Conservation (phyloP, 768 basidiomycete genomes). For the Pholiota conissans region DNA sequence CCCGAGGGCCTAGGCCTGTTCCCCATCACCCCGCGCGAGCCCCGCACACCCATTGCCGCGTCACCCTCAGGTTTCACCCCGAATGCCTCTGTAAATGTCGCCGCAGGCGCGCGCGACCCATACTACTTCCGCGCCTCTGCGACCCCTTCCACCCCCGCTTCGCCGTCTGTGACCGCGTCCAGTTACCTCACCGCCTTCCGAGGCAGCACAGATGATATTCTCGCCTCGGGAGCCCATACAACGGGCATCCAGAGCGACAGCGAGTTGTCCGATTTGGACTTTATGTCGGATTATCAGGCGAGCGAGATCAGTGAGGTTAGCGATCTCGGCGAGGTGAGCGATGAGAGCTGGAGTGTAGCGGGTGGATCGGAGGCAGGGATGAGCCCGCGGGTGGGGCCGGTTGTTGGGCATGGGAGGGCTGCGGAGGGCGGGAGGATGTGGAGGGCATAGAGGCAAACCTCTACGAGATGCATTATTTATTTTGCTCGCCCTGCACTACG, state of each 20-base stretch:
- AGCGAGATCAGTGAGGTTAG: slow-evolving; percentile 10
- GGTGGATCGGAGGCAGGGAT: slow-evolving; percentile 11
- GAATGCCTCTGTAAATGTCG: neutral
- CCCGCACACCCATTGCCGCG: neutral
- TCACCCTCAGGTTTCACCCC: neutral
- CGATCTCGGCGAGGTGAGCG: slow-evolving; percentile 10
- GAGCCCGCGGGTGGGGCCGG: neutral
- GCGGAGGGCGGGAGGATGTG: neutral
- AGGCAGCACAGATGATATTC: neutral
- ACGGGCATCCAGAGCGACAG: slow-evolving; percentile 9
- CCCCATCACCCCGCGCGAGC: slow-evolving; percentile 4
- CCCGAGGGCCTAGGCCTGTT: slow-evolving; percentile 7
- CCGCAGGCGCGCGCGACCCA: slow-evolving; percentile 2
- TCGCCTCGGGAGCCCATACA: neutral
- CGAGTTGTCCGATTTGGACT: slow-evolving; percentile 25
- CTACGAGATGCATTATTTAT: no score
- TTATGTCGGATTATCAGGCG: slow-evolving; percentile 19
- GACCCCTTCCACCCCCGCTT: neutral
- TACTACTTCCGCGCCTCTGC: slow-evolving; percentile 5
- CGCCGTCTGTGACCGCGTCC: neutral
- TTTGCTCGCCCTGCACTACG: no score
- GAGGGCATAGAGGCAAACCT: neutral
- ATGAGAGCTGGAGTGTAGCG: slow-evolving; percentile 19
- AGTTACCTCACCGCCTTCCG: slow-evolving; percentile 1
- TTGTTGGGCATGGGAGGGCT: neutral